Percentiles rank a stretch among this genome's conserved stretches.
These are phyloP conservation scores for Suhomyces chickasaworum DNA, from an alignment of 1,139 yeast genomes.

Conservation along the genomic window DNA sequence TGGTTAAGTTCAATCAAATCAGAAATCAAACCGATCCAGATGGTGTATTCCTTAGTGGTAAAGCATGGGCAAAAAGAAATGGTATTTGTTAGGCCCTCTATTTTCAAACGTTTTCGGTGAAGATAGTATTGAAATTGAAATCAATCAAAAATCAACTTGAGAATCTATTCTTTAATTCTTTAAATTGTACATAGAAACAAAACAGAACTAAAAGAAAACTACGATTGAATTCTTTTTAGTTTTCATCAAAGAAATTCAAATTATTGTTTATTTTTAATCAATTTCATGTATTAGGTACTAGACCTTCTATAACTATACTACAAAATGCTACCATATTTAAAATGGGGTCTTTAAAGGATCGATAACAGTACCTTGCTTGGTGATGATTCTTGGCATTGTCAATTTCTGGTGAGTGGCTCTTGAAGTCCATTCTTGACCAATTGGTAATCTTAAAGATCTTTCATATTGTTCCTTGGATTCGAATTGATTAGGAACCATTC, in stretches of 20 bases:
- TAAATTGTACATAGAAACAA: neutral
- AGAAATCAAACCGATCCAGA: slow-evolving; percentile 75
- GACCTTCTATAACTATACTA: slow-evolving; percentile 8
- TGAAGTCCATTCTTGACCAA: slow-evolving; percentile 96
- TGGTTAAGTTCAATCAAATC: slow-evolving; percentile 58
- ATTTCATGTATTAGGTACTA: slow-evolving; percentile 1
- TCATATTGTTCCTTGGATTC: slow-evolving; percentile 95
- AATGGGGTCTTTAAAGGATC: slow-evolving; percentile 85
- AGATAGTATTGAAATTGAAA: no score
- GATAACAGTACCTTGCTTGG: slow-evolving; percentile 86
- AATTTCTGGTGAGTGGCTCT: slow-evolving; percentile 83
- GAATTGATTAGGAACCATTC: slow-evolving; percentile 89
- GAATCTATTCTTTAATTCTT: no score
- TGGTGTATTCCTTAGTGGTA: slow-evolving; percentile 77
- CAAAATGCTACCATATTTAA: slow-evolving; percentile 29
- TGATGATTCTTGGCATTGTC: slow-evolving; percentile 85
- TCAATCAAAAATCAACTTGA: no score
- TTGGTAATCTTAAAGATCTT: slow-evolving; percentile 90
- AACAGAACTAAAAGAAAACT: neutral
- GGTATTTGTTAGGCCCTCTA: slow-evolving; percentile 51
- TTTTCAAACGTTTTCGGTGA: no score
- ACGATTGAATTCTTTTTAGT: neutral
- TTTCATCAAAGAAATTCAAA: no score
- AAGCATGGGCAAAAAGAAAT: slow-evolving; percentile 77
- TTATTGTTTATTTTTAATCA: no score